phyloP scores from a whole-genome alignment of 192 early-diverging fungal genomes.

The Coemansia sp. region DNA sequence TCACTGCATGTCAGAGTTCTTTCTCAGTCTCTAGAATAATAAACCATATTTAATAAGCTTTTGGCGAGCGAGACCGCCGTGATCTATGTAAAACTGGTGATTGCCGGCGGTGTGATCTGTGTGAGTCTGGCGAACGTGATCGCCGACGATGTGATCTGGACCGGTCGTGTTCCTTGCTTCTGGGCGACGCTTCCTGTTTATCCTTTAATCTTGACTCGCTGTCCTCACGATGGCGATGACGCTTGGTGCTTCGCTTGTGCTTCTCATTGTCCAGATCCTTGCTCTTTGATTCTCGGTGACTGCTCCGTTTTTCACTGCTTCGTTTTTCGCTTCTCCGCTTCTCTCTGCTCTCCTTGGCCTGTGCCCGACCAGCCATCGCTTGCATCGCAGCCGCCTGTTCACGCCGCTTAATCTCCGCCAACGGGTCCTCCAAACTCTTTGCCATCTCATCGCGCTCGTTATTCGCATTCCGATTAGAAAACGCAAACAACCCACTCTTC shows the following conservation, averaged over 20 bases:
- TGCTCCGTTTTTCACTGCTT: background rate
- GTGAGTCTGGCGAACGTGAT: background rate
- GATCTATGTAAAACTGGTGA: background rate
- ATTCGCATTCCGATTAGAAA: conserved; percentile 71
- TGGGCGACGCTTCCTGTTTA: background rate
- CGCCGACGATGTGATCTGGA: conserved; percentile 4
- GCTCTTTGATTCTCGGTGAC: background rate
- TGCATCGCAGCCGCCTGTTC: conserved; percentile 78
- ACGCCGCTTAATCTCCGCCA: conserved; percentile 81
- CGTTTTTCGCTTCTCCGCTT: background rate
- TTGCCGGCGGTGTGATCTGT: background rate
- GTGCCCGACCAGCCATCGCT: conserved; percentile 35
- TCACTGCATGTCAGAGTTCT: background rate
- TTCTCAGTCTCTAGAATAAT: background rate
- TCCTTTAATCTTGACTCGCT: background rate
- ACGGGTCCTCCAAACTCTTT: conserved; percentile 90
- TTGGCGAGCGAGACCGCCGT: background rate
- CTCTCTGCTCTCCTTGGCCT: background rate
- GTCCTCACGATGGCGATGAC: conserved; percentile 1
- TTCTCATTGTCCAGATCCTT: background rate
- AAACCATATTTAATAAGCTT: background rate
- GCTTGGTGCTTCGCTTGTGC: conserved; percentile 7
- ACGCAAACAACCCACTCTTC: conserved; percentile 48
- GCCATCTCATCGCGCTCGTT: conserved; percentile 73
- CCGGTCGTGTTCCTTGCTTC: background rate